These are phyloP conservation scores for Trametes gibbosa DNA, from an alignment of 768 basidiomycete genomes.

Conservation along the genomic window DNA sequence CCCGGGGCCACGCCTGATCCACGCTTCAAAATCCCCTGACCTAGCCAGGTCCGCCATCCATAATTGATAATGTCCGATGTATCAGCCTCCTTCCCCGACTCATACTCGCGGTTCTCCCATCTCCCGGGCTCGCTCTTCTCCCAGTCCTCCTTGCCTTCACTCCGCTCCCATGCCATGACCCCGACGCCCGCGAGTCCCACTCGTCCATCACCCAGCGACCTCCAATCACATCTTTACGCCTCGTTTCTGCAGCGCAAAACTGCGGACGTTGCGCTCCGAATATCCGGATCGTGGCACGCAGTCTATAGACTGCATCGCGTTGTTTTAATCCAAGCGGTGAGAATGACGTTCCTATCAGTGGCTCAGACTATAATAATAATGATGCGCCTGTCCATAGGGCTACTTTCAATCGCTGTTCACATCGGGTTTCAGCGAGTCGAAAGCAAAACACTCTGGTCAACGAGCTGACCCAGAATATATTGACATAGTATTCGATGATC, in stretches of 20 bases:
- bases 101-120: slow-evolving; percentile 2
- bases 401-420: slow-evolving; percentile 90
- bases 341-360: slow-evolving; percentile 24
- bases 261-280: slow-evolving; percentile 72
- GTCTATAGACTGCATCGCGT: slow-evolving; percentile 80
- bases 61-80: slow-evolving; percentile 7
- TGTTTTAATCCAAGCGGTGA: slow-evolving; percentile 83
- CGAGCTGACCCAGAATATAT: slow-evolving; percentile 50
- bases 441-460: slow-evolving; percentile 21
- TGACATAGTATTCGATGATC: slow-evolving; percentile 74
- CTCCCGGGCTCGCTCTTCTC: slow-evolving; percentile 7
- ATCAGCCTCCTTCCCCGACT: slow-evolving; percentile 7
- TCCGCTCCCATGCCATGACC: slow-evolving; percentile 21
- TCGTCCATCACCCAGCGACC: slow-evolving; percentile 48
- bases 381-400: slow-evolving; percentile 44
- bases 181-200: slow-evolving; percentile 27
- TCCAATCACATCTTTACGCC: slow-evolving; percentile 75
- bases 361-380: neutral
- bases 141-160: slow-evolving; percentile 19
- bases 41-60: neutral
- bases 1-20: slow-evolving; percentile 1
- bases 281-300: slow-evolving; percentile 67
- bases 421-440: slow-evolving; percentile 69
- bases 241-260: slow-evolving; percentile 71
- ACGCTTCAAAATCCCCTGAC: neutral